Percentiles rank a stretch among this genome's conserved stretches.
Conservation (phyloP, 2,329 filamentous ascomycete species). For the Cladosporium sp. region DNA sequence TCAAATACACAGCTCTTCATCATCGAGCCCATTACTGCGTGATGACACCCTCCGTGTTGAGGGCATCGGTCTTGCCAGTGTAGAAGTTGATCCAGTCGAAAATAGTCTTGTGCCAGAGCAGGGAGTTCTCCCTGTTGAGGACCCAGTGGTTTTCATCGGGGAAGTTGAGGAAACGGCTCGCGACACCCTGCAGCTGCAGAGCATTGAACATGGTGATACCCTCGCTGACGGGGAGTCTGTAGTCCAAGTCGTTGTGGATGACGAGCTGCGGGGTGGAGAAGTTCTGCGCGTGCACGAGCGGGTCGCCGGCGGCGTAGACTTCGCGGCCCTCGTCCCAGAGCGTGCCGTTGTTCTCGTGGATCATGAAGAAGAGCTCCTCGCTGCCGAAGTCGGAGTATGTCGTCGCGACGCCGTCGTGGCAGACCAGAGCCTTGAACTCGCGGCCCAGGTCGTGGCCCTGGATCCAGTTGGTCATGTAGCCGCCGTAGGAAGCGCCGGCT, state of each 20-base stretch:
- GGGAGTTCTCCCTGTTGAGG: constrained; percentile 18
- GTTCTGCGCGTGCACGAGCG: constrained; percentile 20
- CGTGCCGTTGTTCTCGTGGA: constrained; percentile 48
- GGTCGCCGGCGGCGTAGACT: constrained; percentile 20
- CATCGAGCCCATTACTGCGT: not conserved
- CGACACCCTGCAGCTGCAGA: constrained; percentile 20
- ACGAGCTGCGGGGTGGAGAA: constrained; percentile 22
- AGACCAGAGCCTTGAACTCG: constrained; percentile 84
- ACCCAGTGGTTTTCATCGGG: constrained; percentile 23
- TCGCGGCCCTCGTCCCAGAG: constrained; percentile 40
- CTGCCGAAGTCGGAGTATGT: constrained; percentile 38
- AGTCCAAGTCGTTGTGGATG: constrained; percentile 23
- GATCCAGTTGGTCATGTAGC: constrained; percentile 56
- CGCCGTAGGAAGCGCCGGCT: constrained; percentile 34
- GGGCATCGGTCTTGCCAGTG: constrained; percentile 35
- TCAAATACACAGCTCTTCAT: no score
- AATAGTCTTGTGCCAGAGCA: constrained; percentile 46
- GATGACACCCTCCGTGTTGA: constrained; percentile 5
- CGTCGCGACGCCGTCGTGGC: constrained; percentile 54
- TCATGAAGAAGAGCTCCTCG: constrained; percentile 50
- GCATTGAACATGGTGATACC: constrained; percentile 23
- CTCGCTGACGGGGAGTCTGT: constrained; percentile 21
- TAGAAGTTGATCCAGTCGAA: constrained; percentile 69
- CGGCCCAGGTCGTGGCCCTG: constrained; percentile 82
- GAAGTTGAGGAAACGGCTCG: constrained; percentile 20